A percentile compares a stretch with the other conserved stretches of the same genome.
phyloP scores from a whole-genome alignment of 2,329 filamentous ascomycete species.

The Cercospora sp. region DNA sequence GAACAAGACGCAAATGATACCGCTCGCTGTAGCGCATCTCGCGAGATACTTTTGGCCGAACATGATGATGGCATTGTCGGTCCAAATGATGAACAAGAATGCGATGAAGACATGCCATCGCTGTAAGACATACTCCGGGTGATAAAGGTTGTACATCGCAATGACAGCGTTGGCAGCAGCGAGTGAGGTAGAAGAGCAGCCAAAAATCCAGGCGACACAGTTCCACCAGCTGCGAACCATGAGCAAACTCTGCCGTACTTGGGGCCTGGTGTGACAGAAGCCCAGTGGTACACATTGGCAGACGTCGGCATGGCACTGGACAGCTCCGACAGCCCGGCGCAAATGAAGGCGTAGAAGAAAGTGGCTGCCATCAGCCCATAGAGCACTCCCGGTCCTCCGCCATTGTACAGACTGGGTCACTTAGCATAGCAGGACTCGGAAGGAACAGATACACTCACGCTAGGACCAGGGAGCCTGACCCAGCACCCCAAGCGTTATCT shows the following conservation, averaged over 20 bases:
- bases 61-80: conserved; percentile 50
- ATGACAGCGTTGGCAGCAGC: conserved; percentile 51
- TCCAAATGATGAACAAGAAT: conserved; percentile 52
- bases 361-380: conserved; percentile 53
- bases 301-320: conserved; percentile 43
- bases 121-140: conserved; percentile 48
- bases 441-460: conserved; percentile 31
- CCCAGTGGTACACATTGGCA: conserved; percentile 55
- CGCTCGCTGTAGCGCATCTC: conserved; percentile 54
- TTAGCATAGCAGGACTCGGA: background rate
- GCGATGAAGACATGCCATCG: conserved; percentile 56
- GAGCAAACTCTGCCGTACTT: conserved; percentile 51
- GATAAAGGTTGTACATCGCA: conserved; percentile 53
- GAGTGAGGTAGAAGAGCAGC: conserved; percentile 45
- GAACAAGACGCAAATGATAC: conserved; percentile 52
- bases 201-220: conserved; percentile 54
- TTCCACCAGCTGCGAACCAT: conserved; percentile 56
- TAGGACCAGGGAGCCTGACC: conserved; percentile 30
- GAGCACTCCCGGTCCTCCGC: conserved; percentile 49
- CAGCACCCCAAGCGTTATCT: conserved; percentile 40
- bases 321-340: conserved; percentile 54
- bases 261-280: conserved; percentile 50
- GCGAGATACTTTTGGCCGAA: conserved; percentile 58
- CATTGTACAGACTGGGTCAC: conserved; percentile 45
- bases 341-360: conserved; percentile 55